A percentile compares a stretch with the other conserved stretches of the same genome.
These are phyloP conservation scores for Saprolegnia parasitica DNA, from an alignment of 352 stramenopile species.

Conservation along the genomic window DNA sequence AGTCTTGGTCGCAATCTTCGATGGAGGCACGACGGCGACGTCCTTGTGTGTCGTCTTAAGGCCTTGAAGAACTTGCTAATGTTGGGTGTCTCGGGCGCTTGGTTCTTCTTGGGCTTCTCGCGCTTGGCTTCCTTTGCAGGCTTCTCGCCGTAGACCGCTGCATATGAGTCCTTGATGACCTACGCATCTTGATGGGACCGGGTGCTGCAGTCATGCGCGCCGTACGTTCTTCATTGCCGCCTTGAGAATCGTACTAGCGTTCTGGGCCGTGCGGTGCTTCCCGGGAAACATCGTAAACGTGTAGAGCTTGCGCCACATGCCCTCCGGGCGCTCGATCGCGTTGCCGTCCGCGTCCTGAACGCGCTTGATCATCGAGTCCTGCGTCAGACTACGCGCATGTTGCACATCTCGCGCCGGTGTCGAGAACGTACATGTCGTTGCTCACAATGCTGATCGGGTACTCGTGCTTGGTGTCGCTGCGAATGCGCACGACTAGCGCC, in stretches of 20 bases:
- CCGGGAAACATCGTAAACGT: constrained; percentile 18
- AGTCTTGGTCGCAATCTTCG: no score
- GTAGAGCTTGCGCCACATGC: constrained; percentile 19
- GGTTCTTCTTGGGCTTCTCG: neutral
- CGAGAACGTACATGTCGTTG: constrained; percentile 8
- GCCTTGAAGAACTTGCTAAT: constrained; percentile 16
- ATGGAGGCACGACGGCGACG: neutral
- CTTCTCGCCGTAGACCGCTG: neutral
- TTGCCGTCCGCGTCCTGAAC: constrained; percentile 11
- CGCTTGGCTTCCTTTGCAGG: neutral
- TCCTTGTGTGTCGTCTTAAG: neutral
- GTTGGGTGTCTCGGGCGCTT: neutral
- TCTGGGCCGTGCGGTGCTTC: constrained; percentile 1
- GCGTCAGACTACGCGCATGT: neutral
- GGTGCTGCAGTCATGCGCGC: neutral
- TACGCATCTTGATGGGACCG: neutral
- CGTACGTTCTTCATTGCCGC: constrained; percentile 24
- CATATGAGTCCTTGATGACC: constrained; percentile 10
- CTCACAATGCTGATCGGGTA: constrained; percentile 17
- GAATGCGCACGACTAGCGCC: constrained; percentile 21
- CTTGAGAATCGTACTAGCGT: constrained; percentile 11
- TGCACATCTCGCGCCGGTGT: neutral
- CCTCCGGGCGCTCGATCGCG: neutral
- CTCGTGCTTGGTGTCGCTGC: constrained; percentile 15
- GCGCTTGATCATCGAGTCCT: constrained; percentile 19